phyloP scores from a whole-genome alignment of 495 filamentous ascomycete species.

The Penicillium soppii region DNA sequence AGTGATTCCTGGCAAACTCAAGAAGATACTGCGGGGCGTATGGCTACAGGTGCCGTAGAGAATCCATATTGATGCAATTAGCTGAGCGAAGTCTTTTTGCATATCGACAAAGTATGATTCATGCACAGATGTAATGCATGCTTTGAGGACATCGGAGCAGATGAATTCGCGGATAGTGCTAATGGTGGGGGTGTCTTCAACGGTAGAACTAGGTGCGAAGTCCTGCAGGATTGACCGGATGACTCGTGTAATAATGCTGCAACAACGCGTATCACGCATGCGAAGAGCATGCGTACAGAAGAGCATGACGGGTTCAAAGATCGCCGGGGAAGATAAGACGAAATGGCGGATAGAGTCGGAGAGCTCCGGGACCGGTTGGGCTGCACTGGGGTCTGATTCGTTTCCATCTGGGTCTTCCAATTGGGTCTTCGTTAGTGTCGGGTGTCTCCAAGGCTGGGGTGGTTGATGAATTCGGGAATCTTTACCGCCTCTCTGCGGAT shows the following conservation, averaged over 20 bases:
- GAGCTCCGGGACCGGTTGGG: slow-evolving; percentile 32
- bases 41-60: slow-evolving; percentile 64
- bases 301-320: slow-evolving; percentile 83
- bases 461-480: not conserved
- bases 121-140: slow-evolving; percentile 82
- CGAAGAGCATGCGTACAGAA: slow-evolving; percentile 89
- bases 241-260: slow-evolving; percentile 78
- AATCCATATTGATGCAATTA: slow-evolving; percentile 82
- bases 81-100: slow-evolving; percentile 85
- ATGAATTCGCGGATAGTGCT: slow-evolving; percentile 88
- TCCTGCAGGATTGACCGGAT: slow-evolving; percentile 81
- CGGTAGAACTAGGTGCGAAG: slow-evolving; percentile 56
- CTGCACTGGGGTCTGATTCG: slow-evolving; percentile 42
- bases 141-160: slow-evolving; percentile 75
- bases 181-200: slow-evolving; percentile 51
- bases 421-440: slow-evolving; percentile 11
- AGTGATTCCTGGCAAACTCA: slow-evolving; percentile 57
- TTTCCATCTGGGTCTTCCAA: slow-evolving; percentile 38
- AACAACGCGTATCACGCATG: slow-evolving; percentile 88
- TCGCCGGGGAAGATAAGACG: slow-evolving; percentile 71
- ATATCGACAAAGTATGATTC: slow-evolving; percentile 96
- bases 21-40: slow-evolving; percentile 51
- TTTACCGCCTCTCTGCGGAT: slow-evolving; percentile 61
- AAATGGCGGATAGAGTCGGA: slow-evolving; percentile 67
- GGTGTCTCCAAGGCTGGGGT: not conserved